These are phyloP conservation scores for Prinsepia uniflora DNA, from an alignment of 306 rosid genomes.

Conservation along the genomic window DNA sequence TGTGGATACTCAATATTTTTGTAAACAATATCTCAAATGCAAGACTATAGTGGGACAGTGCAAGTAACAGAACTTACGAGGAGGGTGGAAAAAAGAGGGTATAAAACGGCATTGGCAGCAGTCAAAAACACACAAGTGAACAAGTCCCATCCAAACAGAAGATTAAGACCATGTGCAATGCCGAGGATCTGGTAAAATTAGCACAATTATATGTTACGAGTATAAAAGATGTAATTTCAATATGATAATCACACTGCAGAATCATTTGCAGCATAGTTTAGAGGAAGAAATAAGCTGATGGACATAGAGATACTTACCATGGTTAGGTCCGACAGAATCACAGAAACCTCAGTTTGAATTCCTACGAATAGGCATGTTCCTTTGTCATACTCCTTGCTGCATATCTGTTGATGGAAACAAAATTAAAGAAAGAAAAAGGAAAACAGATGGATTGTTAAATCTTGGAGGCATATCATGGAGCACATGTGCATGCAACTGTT, in stretches of 20 bases:
- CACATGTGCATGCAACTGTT: neutral
- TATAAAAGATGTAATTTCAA: slow-evolving; percentile 14
- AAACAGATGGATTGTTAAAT: neutral
- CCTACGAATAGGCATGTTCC: slow-evolving; percentile 80
- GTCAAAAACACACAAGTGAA: slow-evolving; percentile 87
- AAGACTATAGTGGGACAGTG: neutral
- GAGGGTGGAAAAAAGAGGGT: slow-evolving; percentile 58
- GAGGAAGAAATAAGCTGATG: neutral
- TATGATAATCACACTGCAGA: neutral
- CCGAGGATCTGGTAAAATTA: slow-evolving; percentile 68
- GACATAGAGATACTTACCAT: slow-evolving; percentile 52
- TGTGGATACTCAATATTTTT: slow-evolving; percentile 25
- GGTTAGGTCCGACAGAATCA: slow-evolving; percentile 77
- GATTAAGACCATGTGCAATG: slow-evolving; percentile 83
- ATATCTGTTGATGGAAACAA: slow-evolving; percentile 50
- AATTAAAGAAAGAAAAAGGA: slow-evolving; percentile 17
- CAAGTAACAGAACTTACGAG: slow-evolving; percentile 53
- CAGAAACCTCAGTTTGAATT: slow-evolving; percentile 79
- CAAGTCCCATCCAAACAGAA: slow-evolving; percentile 90
- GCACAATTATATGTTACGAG: slow-evolving; percentile 25
- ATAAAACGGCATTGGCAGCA: slow-evolving; percentile 56
- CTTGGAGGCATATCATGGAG: neutral
- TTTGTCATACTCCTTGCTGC: slow-evolving; percentile 75
- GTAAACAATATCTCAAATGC: slow-evolving; percentile 3
- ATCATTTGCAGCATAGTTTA: neutral